phyloP scores from a whole-genome alignment of 768 basidiomycete species.

The Rhizopogon rudus region DNA sequence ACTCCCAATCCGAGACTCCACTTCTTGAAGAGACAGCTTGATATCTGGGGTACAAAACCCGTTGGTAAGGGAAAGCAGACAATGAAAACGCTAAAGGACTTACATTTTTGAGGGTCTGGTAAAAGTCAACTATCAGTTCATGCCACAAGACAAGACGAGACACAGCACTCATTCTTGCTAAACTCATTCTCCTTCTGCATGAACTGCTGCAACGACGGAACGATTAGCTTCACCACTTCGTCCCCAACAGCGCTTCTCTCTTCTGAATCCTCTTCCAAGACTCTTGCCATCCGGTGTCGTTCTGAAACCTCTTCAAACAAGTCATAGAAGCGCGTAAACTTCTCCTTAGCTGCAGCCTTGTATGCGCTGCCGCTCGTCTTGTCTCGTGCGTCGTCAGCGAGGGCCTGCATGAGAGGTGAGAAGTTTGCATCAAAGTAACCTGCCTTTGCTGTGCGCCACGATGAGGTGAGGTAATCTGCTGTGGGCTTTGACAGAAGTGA shows the following conservation, averaged over 20 bases:
- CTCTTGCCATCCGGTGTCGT: slow-evolving; percentile 61
- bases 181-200: slow-evolving; percentile 77
- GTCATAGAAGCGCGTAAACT: slow-evolving; percentile 79
- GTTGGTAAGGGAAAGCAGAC: slow-evolving; percentile 7
- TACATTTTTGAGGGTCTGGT: slow-evolving; percentile 51
- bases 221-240: slow-evolving; percentile 72
- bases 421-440: slow-evolving; percentile 83
- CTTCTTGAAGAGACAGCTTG: slow-evolving; percentile 69
- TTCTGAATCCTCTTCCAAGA: slow-evolving; percentile 67
- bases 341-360: slow-evolving; percentile 71
- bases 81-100: slow-evolving; percentile 11
- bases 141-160: slow-evolving; percentile 1
- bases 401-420: slow-evolving; percentile 64
- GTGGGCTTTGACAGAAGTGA: slow-evolving; percentile 57
- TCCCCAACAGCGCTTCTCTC: slow-evolving; percentile 57
- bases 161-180: slow-evolving; percentile 61
- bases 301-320: slow-evolving; percentile 76
- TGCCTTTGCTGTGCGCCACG: slow-evolving; percentile 77
- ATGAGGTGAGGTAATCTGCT: slow-evolving; percentile 57
- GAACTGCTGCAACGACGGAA: slow-evolving; percentile 71
- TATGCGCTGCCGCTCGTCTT: slow-evolving; percentile 38
- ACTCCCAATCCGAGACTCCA: slow-evolving; percentile 62
- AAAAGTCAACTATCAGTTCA: neutral
- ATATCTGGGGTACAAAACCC: slow-evolving; percentile 50
- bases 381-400: slow-evolving; percentile 45